Percentiles rank a stretch among this genome's conserved stretches.
Conservation (phyloP, 1,284 basidiomycete genomes). For the Mycena sp. region DNA sequence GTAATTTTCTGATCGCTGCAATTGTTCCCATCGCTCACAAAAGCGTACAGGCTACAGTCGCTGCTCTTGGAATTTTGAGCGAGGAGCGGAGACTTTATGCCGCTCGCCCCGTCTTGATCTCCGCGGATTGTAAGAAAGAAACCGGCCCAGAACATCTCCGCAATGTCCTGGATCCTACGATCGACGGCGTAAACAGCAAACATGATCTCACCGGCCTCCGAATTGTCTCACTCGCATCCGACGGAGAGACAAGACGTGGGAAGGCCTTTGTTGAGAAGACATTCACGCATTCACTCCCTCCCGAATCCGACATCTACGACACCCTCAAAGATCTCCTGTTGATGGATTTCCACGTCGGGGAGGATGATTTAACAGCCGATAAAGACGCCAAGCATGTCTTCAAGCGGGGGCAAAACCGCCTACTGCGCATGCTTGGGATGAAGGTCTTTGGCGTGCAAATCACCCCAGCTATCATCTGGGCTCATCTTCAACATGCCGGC, state of each 20-base stretch:
- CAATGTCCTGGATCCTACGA: conserved; percentile 32
- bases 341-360: no score
- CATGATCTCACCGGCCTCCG: conserved; percentile 16
- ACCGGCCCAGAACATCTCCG: conserved; percentile 33
- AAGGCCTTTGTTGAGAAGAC: no score
- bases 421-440: conserved; percentile 38
- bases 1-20: conserved; percentile 17
- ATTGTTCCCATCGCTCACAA: background rate
- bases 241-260: no score
- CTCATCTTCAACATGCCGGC: conserved; percentile 32
- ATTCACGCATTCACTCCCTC: no score
- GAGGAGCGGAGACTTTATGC: no score
- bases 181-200: conserved; percentile 32
- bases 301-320: no score
- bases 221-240: no score
- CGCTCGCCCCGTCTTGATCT: no score
- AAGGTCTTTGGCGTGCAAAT: conserved; percentile 35
- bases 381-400: no score
- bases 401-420: conserved; percentile 41
- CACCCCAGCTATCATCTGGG: conserved; percentile 34
- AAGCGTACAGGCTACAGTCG: conserved; percentile 37
- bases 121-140: no score
- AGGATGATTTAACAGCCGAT: no score
- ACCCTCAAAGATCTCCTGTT: no score
- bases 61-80: conserved; percentile 39